Conservation (phyloP, 148 eudicot genomes). For the Oxyria digyna region DNA sequence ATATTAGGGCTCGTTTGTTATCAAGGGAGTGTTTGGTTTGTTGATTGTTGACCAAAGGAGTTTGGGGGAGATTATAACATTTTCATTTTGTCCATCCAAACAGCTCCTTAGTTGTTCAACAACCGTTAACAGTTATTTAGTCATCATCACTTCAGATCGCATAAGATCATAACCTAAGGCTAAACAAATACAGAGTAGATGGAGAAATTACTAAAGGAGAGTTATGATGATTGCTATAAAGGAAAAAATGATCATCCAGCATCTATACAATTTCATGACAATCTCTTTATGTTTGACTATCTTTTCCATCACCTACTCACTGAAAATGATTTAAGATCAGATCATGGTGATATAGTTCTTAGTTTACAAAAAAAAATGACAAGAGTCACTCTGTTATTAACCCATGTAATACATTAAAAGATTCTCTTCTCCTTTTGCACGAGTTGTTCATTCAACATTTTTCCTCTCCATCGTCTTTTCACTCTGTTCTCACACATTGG, state of each 20-base stretch:
- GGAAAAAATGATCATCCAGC: neutral
- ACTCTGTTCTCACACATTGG: no score
- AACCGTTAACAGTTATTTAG: neutral
- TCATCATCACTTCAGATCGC: neutral
- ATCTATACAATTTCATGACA: neutral
- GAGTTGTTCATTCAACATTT: no score
- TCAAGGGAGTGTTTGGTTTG: neutral
- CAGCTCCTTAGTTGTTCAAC: neutral
- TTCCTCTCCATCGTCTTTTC: no score
- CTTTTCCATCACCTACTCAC: neutral
- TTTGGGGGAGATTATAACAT: neutral
- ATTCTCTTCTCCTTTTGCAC: no score
- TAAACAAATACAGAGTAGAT: neutral
- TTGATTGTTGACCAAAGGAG: neutral
- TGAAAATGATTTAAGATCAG: neutral
- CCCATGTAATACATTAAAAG: no score
- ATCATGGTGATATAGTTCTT: neutral
- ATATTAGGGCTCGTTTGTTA: neutral
- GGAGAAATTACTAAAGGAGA: neutral
- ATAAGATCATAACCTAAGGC: neutral
- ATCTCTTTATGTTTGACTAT: slow-evolving; percentile 1
- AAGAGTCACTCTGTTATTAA: no score
- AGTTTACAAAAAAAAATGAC: neutral
- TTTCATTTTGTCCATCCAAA: neutral
- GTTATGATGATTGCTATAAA: neutral